Base-by-base conservation (phyloP, 2,329 filamentous ascomycete species). In the Juglanconis oblonga region DNA sequence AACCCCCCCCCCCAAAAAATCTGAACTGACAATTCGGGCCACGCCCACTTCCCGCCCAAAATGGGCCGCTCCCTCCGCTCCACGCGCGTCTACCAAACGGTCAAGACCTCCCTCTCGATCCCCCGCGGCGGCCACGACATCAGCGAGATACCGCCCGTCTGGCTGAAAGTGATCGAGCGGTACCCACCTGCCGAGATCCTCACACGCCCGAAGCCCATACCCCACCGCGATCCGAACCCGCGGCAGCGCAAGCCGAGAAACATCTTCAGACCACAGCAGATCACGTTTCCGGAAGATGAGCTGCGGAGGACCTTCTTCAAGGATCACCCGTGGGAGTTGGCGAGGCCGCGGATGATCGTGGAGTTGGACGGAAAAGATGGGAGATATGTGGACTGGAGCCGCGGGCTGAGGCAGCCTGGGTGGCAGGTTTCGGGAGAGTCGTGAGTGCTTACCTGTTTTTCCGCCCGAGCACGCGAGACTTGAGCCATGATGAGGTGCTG, bases 241-340 rank as follows among this genome's bases (percentile, higher is more conserved):
- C 85, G 81, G 68, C 75, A 77, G 55, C 79, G 81, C 72, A 90
- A 88, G 73, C 81, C 89, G 35, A 92, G 86, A 74, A 86, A 87
- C 67, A 78, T 97, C 68, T 98, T 93, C 79, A 86, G 87, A 67
- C 95, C 95, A 1, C 84, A 92, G 65, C 77, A 80, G 60, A 87
- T 99, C 64, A 78, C 77, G 57, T 97, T 95, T 72, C 85, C 89
- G 62, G 95, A 99, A 74, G 95, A 99, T 75, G 76, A 78, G 62
- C 80, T 99, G 69, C 88, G 95, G 64, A 81, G 77, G 66, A 85
- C 87, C 33, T 99, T 98, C 78, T 99, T 91, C 79, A 86, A 83
- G 70, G 94, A 99, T 74, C 95, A 99, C 73, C 95, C 95, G 5
- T 99, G 95, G 95, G 95, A 99, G 76, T 79, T 99, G 70, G 95